Percentiles rank a stretch among this genome's conserved stretches.
phyloP scores from a whole-genome alignment of 2,329 filamentous ascomycete genomes.

The Colletotrichum lini region DNA sequence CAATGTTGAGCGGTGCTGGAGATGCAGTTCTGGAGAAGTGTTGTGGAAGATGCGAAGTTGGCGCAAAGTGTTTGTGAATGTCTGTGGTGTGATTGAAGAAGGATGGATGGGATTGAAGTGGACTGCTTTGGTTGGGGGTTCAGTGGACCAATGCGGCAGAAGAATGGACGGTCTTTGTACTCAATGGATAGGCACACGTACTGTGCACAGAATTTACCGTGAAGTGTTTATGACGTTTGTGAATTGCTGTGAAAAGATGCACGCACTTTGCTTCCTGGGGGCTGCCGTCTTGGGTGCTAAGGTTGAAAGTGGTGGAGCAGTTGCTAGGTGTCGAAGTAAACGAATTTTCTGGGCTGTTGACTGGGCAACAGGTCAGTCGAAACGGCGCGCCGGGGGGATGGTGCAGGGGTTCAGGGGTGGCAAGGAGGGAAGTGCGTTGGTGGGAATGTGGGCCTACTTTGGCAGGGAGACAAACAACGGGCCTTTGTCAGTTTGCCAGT shows the following conservation, averaged over 20 bases:
- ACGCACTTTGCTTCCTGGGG: conserved; percentile 13
- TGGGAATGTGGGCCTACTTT: conserved; percentile 21
- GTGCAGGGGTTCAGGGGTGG: conserved; percentile 40
- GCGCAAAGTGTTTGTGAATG: conserved; percentile 10
- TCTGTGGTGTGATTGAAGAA: conserved; percentile 16
- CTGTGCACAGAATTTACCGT: conserved; percentile 28
- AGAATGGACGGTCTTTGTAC: conserved; percentile 41
- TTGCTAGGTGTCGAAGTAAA: conserved; percentile 42
- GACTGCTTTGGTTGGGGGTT: conserved; percentile 16
- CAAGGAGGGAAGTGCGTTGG: conserved; percentile 28
- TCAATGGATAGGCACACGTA: conserved; percentile 12
- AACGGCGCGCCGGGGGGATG: conserved; percentile 27
- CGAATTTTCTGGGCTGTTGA: conserved; percentile 41
- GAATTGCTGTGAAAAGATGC: conserved; percentile 42
- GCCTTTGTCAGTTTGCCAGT: conserved; percentile 20
- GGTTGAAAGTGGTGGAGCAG: conserved; percentile 30
- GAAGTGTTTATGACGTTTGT: conserved; percentile 42
- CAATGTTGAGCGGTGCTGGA: conserved; percentile 10
- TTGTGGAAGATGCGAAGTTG: conserved; percentile 1
- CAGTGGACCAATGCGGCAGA: conserved; percentile 22
- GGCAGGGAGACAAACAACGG: conserved; percentile 9
- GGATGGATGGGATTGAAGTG: conserved; percentile 20
- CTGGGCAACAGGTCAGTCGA: conserved; percentile 39
- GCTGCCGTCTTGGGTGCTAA: conserved; percentile 15
- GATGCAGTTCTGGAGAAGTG: background rate